Conservation (phyloP, 352 stramenopile genomes). For the Aphanomyces astaci region DNA sequence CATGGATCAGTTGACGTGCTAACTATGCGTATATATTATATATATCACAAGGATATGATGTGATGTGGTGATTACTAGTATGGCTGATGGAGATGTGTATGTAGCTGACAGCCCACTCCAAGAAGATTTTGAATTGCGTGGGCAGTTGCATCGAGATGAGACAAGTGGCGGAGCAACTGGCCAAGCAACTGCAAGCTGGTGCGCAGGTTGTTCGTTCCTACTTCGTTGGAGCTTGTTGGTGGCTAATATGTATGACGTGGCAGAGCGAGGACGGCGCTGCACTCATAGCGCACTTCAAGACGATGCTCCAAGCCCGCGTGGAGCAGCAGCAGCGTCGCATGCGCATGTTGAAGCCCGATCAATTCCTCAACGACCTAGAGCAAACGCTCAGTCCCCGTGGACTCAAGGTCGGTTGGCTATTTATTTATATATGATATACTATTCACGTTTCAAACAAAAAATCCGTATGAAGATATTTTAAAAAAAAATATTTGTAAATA, state of each 20-base stretch:
- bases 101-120: constrained; percentile 18
- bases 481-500: too few species aligned
- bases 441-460: too few species aligned
- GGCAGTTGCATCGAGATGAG: constrained; percentile 22
- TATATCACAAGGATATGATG: too few species aligned
- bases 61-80: too few species aligned
- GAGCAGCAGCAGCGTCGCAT: constrained; percentile 18
- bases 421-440: not conserved
- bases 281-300: constrained; percentile 16
- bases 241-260: too few species aligned
- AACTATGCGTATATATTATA: too few species aligned
- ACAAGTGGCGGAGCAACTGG: constrained; percentile 14
- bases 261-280: constrained; percentile 17
- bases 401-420: not conserved
- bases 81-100: too few species aligned
- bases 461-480: too few species aligned
- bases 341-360: constrained; percentile 4
- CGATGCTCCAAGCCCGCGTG: constrained; percentile 16
- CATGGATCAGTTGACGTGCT: too few species aligned
- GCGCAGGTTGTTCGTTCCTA: too few species aligned
- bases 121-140: constrained; percentile 15
- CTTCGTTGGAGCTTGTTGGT: too few species aligned
- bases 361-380: constrained; percentile 15
- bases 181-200: constrained; percentile 7
- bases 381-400: constrained; percentile 1